A percentile compares a stretch with the other conserved stretches of the same genome.
Conservation (phyloP, 1,284 basidiomycete genomes). For the Grifola frondosa region DNA sequence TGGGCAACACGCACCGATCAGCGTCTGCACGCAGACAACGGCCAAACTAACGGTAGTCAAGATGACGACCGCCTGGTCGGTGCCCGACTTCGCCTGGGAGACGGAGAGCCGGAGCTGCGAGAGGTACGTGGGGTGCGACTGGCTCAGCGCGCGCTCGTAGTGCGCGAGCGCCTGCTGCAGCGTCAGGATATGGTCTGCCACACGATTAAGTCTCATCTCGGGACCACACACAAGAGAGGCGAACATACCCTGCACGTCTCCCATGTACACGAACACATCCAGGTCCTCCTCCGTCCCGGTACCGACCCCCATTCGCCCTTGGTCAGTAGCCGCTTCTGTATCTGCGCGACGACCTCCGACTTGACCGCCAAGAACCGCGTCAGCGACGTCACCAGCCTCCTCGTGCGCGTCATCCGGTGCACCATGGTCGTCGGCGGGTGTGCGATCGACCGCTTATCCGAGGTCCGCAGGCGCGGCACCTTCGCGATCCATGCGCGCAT, state of each 20-base stretch:
- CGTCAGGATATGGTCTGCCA: slow-evolving; percentile 91
- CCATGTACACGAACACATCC: slow-evolving; percentile 87
- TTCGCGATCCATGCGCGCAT: slow-evolving; percentile 10
- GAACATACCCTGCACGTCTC: slow-evolving; percentile 83
- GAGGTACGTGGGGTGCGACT: slow-evolving; percentile 86
- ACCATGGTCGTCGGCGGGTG: slow-evolving; percentile 43
- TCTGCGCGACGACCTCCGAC: slow-evolving; percentile 78
- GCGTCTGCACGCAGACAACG: slow-evolving; percentile 67
- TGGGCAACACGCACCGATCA: slow-evolving; percentile 52
- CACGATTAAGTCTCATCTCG: slow-evolving; percentile 3
- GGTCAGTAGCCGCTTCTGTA: slow-evolving; percentile 70
- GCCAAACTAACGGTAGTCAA: slow-evolving; percentile 70
- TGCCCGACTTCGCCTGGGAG: slow-evolving; percentile 58
- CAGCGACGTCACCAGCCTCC: slow-evolving; percentile 82
- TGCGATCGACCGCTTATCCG: no score
- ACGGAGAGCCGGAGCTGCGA: slow-evolving; percentile 72
- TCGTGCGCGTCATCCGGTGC: slow-evolving; percentile 77
- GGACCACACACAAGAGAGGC: background rate
- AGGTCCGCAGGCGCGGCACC: no score
- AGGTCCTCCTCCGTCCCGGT: slow-evolving; percentile 45
- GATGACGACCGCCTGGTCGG: slow-evolving; percentile 66
- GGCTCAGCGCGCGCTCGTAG: slow-evolving; percentile 85
- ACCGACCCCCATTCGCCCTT: slow-evolving; percentile 39
- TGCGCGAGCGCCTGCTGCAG: slow-evolving; percentile 86
- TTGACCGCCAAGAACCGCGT: slow-evolving; percentile 79